Evolutionary conservation across 495 filamentous ascomycete genomes (phyloP), one percentile per base, ranked within the genome.

Genomic region (Hamigera avellanea): DNA sequence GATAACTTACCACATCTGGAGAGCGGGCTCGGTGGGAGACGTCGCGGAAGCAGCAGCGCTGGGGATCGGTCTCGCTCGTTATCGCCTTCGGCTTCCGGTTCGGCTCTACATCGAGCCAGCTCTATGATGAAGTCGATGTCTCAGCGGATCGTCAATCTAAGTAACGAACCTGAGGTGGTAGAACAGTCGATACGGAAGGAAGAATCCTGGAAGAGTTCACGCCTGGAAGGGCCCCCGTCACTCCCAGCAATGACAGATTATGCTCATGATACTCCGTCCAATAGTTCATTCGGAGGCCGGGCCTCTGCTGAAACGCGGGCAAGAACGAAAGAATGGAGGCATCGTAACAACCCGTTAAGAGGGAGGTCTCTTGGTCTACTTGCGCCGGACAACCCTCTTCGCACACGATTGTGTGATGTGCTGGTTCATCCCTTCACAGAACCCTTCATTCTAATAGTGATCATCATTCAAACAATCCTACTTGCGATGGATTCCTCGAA

Each of bases 101-200:
- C 80, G 28, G 78, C 86, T 25, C 56, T 93, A 36, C 70, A 72
- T 14, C 68, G 85, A 45, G 84, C 91, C 37, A 83, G 87, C 21
- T 93, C 88, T 3, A 91, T 96, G 49, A 80, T 99, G 58, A 82
- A 87, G 46, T 87, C 87, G 45, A 93, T 96, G 77, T 95, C 93
- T 14, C 86, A 95, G 60, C 86, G 91, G 57, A 86, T 99, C 39
- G 91, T 96, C 49, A 95, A 95, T 53, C 67, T 99, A 40, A 93
- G 89, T 62, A 93, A 91, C 50, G 87, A 95, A 45, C 73, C 79
- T 6, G 76, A 81, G 43, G 62, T 84, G 25, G 70, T 91, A 14
- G 84, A 89, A 43, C 79, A 86, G 42, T 73, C 71, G n/a, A 70
- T 81, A 18, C 65, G 74, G 35, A 69, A 81, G 41, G 75, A 86